These are phyloP conservation scores for Solanum clarkiae DNA, from an alignment of 257 asterid species.

Conservation along the genomic window DNA sequence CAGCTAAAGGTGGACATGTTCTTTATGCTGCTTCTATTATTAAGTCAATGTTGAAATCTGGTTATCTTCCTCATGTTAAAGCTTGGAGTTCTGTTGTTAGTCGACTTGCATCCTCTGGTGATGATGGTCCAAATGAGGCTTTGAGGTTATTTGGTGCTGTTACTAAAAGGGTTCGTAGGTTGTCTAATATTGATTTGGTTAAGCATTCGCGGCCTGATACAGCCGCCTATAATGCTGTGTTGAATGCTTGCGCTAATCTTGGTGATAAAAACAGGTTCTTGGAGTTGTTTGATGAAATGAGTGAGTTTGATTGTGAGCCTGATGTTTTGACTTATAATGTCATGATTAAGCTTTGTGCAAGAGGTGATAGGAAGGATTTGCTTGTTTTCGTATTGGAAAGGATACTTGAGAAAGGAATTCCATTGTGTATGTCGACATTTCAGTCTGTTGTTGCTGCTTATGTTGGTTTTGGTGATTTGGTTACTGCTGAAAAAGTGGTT, in stretches of 20 bases:
- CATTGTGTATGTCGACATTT: slow-evolving; percentile 66
- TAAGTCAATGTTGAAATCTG: slow-evolving; percentile 83
- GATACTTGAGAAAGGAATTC: slow-evolving; percentile 40
- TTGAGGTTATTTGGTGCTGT: slow-evolving; percentile 46
- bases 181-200: slow-evolving; percentile 31
- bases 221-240: slow-evolving; percentile 78
- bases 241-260: slow-evolving; percentile 77
- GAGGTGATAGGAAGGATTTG: slow-evolving; percentile 68
- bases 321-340: slow-evolving; percentile 76
- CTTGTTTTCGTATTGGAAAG: slow-evolving; percentile 76
- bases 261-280: slow-evolving; percentile 51
- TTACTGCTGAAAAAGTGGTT: slow-evolving; percentile 59
- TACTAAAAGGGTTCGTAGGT: slow-evolving; percentile 32
- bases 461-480: slow-evolving; percentile 83
- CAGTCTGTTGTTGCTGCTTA: slow-evolving; percentile 93
- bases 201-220: slow-evolving; percentile 74
- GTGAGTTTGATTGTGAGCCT: slow-evolving; percentile 55
- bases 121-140: slow-evolving; percentile 77
- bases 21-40: slow-evolving; percentile 78
- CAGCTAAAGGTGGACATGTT: slow-evolving; percentile 76
- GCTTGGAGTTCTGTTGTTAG: slow-evolving; percentile 95
- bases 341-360: slow-evolving; percentile 78
- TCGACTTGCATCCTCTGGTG: slow-evolving; percentile 60
- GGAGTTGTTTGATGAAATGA: slow-evolving; percentile 79
- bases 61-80: slow-evolving; percentile 85